Conservation (phyloP, 129 eudicot genomes). For the Tagetes erecta region DNA sequence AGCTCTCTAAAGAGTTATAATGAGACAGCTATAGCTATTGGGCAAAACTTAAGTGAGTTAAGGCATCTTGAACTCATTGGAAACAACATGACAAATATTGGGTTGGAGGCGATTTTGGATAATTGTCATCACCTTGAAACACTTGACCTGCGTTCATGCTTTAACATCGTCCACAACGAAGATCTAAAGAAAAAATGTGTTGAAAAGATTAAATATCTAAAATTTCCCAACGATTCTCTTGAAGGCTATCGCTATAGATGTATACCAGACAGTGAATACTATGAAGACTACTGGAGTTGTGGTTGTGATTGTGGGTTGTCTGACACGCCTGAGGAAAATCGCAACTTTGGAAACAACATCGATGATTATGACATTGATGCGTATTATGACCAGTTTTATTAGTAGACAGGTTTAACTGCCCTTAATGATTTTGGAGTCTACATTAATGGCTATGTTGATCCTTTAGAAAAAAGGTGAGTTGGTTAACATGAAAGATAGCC, state of each 20-base stretch:
- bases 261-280: no score
- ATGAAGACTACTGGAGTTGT: no score
- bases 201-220: not conserved
- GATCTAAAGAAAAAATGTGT: not conserved
- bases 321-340: no score
- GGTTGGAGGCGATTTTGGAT: conserved; percentile 8
- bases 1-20: not conserved
- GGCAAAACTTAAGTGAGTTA: not conserved
- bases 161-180: not conserved
- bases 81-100: not conserved
- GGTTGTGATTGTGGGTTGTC: no score
- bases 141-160: conserved; percentile 5
- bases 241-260: not conserved
- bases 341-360: no score
- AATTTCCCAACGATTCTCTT: not conserved
- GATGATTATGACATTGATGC: no score
- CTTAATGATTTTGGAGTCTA: no score
- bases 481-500: no score
- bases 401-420: no score
- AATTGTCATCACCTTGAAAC: not conserved
- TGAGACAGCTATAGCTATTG: not conserved
- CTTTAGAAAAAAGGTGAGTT: no score
- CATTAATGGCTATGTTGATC: no score
- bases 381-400: no score
- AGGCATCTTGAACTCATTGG: not conserved